These are phyloP conservation scores for Curvularia sp. DNA, from an alignment of 2,329 filamentous ascomycete species.

Conservation along the genomic window DNA sequence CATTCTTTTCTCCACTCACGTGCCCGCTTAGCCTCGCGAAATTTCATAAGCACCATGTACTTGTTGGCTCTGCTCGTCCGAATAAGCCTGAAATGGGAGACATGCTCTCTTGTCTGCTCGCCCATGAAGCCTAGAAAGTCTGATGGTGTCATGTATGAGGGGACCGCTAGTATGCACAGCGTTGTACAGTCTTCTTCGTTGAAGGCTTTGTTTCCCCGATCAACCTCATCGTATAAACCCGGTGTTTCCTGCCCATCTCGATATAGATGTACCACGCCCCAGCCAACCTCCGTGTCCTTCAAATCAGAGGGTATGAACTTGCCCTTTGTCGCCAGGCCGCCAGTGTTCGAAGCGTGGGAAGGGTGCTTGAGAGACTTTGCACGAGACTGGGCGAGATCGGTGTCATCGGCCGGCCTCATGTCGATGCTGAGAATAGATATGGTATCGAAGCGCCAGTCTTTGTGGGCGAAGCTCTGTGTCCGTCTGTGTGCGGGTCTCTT, in stretches of 20 bases:
- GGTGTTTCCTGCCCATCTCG: constrained; percentile 79
- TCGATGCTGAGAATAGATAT: constrained; percentile 83
- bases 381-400: constrained; percentile 41
- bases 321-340: constrained; percentile 81
- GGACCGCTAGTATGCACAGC: constrained; percentile 91
- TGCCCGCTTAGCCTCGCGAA: constrained; percentile 76
- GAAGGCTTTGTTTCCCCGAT: constrained; percentile 44
- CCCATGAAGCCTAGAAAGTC: constrained; percentile 93
- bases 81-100: constrained; percentile 94
- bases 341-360: constrained; percentile 50
- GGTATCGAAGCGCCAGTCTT: constrained; percentile 83
- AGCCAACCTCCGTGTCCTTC: constrained; percentile 78
- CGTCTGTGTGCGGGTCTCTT: constrained; percentile 27
- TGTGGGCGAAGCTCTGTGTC: constrained; percentile 42
- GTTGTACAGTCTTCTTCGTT: constrained; percentile 77
- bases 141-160: constrained; percentile 88
- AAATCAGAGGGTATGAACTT: constrained; percentile 74
- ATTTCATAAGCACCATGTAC: constrained; percentile 96
- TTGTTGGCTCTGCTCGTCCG: constrained; percentile 87
- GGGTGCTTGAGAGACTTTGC: constrained; percentile 50
- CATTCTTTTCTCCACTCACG: constrained; percentile 82
- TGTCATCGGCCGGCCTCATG: constrained; percentile 58
- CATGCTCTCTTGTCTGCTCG: constrained; percentile 81
- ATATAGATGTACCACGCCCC: constrained; percentile 94
- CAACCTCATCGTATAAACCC: constrained; percentile 61